Base-by-base conservation (phyloP, 306 rosid genomes). In the Hippophae gyantsensis region DNA sequence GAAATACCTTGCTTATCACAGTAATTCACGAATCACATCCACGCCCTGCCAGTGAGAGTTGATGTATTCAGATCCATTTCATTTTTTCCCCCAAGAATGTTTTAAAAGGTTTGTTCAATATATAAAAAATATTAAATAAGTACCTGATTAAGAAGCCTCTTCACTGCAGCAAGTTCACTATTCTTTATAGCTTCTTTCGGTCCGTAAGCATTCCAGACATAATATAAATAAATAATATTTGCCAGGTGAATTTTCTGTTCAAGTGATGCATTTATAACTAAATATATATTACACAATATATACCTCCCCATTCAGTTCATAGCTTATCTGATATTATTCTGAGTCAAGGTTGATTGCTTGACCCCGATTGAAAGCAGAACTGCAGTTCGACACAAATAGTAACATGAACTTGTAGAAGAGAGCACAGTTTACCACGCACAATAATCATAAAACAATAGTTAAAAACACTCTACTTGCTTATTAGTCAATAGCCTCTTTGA, bases 121-220 rank as follows among this genome's bases (percentile, higher is more conserved):
- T 14, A 10, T 14, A 32, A 43, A 42, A 48, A 18, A 59, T 43
- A 56, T 63, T 45, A 43, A 43, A 54, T 64, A 50, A 43, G 8
- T 63, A 88, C 99, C 99, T 93, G 76, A 46, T 72, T 76, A 60
- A 93, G 79, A 80, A 93, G 97, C 79, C 81, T 93, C 82, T 82
- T 79, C 62, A 89, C 97, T 54, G 97, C 95, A 66, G 74, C 68
- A 55, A 61, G 45, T 38, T 93, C 97, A 50, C 97, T 85, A 60
- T 84, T 93, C 80, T 93, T 93, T 70, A 93, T 86, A 62, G 99
- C 97, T 77, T 93, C 99, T 78, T 97, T 81, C 72, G 84, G 58
- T 61, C 99, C 99, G 95, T 86, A 66, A 73, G 55, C 74, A 68
- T 14, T 75, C 18, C 56, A 65, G 53, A 57, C 63, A 75, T 38